A percentile compares a stretch with the other conserved stretches of the same genome.
phyloP scores from a whole-genome alignment of 306 rosid genomes.

The Trifolium subterraneum region DNA sequence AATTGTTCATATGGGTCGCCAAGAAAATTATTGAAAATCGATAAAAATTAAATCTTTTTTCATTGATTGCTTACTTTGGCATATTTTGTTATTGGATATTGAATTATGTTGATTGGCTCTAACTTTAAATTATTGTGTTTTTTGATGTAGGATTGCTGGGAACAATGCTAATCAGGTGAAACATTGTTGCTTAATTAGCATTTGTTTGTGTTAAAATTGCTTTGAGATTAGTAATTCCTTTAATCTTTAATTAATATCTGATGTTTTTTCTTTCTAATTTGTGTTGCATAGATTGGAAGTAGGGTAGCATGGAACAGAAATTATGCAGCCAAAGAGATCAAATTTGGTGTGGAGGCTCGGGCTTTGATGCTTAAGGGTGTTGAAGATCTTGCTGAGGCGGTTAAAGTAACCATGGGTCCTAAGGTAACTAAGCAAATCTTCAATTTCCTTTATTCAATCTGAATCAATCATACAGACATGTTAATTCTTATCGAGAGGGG shows the following conservation, averaged over 20 bases:
- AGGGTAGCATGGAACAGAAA: slow-evolving; percentile 76
- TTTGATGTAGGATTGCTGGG: slow-evolving; percentile 65
- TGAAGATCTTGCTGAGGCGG: slow-evolving; percentile 95
- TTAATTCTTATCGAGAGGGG: neutral
- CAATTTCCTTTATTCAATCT: neutral
- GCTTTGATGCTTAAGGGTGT: slow-evolving; percentile 94
- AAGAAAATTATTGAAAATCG: neutral
- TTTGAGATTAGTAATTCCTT: slow-evolving; percentile 6
- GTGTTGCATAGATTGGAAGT: slow-evolving; percentile 62
- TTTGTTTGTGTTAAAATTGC: slow-evolving; percentile 1
- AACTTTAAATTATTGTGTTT: slow-evolving; percentile 11
- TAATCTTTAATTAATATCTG: neutral
- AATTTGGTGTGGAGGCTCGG: slow-evolving; percentile 94
- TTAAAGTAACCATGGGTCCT: slow-evolving; percentile 97
- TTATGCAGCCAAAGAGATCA: slow-evolving; percentile 89
- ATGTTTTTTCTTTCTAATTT: neutral
- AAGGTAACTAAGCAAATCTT: slow-evolving; percentile 56
- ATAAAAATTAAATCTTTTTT: slow-evolving; percentile 18
- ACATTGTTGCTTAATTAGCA: neutral
- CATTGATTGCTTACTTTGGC: neutral
- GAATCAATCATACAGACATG: neutral
- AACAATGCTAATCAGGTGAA: slow-evolving; percentile 71
- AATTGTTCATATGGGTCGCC: slow-evolving; percentile 1
- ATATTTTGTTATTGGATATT: neutral
- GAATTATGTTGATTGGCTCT: slow-evolving; percentile 1